Percentiles rank a stretch among this genome's conserved stretches.
Evolutionary conservation across 2,329 filamentous ascomycete species (phyloP).

Genomic region (Arthrinium puccinioides): DNA sequence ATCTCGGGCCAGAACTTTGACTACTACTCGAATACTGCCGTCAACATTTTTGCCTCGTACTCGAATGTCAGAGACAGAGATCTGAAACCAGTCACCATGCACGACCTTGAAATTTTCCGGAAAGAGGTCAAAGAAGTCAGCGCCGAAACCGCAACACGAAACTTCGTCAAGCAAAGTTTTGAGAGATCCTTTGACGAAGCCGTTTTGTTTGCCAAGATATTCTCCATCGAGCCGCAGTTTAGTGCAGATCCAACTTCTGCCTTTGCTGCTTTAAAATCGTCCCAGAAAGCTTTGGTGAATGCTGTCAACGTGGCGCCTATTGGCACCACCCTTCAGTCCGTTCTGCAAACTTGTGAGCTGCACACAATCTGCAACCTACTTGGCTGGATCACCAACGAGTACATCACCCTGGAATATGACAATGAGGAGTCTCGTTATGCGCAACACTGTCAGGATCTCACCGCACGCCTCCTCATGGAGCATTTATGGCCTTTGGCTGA

Average conservation of each 20-base stretch:
- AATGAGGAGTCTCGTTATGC: constrained; percentile 46
- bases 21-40: constrained; percentile 46
- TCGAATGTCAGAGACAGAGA: constrained; percentile 45
- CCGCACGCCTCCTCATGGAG: constrained; percentile 47
- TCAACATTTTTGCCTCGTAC: constrained; percentile 48
- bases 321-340: constrained; percentile 40
- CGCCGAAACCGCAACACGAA: constrained; percentile 47
- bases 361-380: constrained; percentile 46
- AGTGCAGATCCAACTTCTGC: constrained; percentile 41
- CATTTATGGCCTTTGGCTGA: constrained; percentile 53
- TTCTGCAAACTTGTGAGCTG: constrained; percentile 39
- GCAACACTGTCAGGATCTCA: constrained; percentile 47
- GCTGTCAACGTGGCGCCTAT: constrained; percentile 47
- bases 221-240: constrained; percentile 47
- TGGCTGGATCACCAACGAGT: constrained; percentile 52
- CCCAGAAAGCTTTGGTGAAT: constrained; percentile 44
- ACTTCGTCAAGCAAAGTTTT: constrained; percentile 53
- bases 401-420: constrained; percentile 47
- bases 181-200: constrained; percentile 51
- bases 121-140: constrained; percentile 42
- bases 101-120: constrained; percentile 46
- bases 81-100: constrained; percentile 43
- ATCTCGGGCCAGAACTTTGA: constrained; percentile 36
- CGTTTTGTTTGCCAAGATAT: constrained; percentile 46
- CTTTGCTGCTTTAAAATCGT: constrained; percentile 40